Conservation (phyloP, 1,284 basidiomycete species). For the Thecaphora frezii region DNA sequence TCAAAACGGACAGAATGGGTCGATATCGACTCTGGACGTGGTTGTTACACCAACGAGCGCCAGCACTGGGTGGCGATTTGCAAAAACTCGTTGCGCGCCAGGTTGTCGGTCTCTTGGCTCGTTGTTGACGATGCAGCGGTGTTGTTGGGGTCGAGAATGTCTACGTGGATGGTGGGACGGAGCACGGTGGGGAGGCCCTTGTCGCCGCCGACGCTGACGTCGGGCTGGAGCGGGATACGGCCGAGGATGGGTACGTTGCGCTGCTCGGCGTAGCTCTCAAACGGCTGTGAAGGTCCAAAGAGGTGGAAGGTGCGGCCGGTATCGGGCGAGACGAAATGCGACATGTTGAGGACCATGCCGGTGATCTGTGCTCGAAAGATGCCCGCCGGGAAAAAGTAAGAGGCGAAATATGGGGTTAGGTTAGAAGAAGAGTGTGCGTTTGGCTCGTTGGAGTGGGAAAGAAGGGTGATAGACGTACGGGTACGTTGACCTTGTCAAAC, state of each 20-base stretch:
- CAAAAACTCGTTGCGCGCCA: conserved; percentile 16
- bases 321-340: conserved; percentile 79
- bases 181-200: conserved; percentile 66
- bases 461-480: conserved; percentile 63
- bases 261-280: conserved; percentile 68
- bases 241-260: conserved; percentile 73
- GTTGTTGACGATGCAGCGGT: no score
- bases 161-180: conserved; percentile 38
- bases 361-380: no score
- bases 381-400: conserved; percentile 1
- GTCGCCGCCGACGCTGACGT: conserved; percentile 77
- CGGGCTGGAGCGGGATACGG: conserved; percentile 79
- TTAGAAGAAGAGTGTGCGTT: not conserved
- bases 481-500: conserved; percentile 86
- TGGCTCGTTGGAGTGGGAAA: not conserved
- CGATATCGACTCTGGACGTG: not conserved
- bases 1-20: no score
- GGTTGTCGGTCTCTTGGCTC: conserved; percentile 4
- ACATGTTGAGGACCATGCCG: conserved; percentile 87
- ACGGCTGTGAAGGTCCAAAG: conserved; percentile 74
- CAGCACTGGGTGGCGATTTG: conserved; percentile 31
- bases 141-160: conserved; percentile 13
- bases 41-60: conserved; percentile 10
- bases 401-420: not conserved
- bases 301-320: conserved; percentile 74